These are phyloP conservation scores for Kernera saxatilis DNA, from an alignment of 345 rosid genomes.

Conservation along the genomic window DNA sequence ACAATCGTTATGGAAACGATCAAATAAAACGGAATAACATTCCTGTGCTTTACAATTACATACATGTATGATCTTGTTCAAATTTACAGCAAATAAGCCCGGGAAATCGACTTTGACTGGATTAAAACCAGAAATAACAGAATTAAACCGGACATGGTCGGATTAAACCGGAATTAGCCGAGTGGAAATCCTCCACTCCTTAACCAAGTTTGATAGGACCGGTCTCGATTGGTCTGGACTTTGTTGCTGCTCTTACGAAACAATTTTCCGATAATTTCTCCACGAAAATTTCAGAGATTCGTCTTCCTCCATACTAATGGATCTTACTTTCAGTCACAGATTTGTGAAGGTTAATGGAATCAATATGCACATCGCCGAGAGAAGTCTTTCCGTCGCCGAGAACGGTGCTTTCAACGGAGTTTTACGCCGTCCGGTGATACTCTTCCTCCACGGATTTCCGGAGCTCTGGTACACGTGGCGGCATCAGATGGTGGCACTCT, in stretches of 20 bases:
- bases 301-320: not conserved
- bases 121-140: not conserved
- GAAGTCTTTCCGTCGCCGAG: conserved; percentile 13
- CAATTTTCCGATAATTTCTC: not conserved
- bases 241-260: not conserved
- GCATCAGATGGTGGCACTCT: conserved; percentile 27
- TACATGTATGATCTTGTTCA: too few relatives aligned
- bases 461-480: conserved; percentile 42
- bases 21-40: too few relatives aligned
- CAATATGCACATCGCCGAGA: conserved; percentile 65
- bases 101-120: not conserved
- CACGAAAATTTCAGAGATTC: not conserved
- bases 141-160: not conserved
- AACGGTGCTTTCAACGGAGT: not conserved
- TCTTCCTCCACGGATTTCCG: conserved; percentile 36
- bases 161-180: not conserved
- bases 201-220: not conserved
- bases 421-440: conserved; percentile 17
- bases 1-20: too few relatives aligned
- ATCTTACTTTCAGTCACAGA: conserved; percentile 18
- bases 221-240: not conserved
- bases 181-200: not conserved
- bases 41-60: too few relatives aligned
- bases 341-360: conserved; percentile 52
- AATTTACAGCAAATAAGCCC: too few relatives aligned